Evolutionary conservation across 2,329 filamentous ascomycete genomes (phyloP), one percentile per base, ranked within the genome.

Genomic region (Colletotrichum godetiae): DNA sequence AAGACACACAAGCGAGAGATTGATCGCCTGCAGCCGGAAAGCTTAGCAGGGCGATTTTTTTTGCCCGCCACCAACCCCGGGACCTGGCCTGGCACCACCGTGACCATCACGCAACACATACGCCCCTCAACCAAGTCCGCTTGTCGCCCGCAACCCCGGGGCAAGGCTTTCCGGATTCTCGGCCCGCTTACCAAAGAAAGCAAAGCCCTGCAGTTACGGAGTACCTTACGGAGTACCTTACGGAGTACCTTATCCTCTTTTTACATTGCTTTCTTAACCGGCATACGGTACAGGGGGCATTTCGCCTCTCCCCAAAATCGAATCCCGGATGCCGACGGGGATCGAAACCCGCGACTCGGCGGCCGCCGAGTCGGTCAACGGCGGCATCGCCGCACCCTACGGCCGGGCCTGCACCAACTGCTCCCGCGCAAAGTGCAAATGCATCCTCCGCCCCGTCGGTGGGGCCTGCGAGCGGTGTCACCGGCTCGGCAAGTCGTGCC

Each of bases 401-500:
- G 84, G 84, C 31, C 81, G 82, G 42, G 81, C 85, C 8, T 86
- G 85, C 64, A 75, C 78, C 56, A 83, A 82, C 67, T 86, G 85
- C 75, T 80, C 82, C 59, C 83, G 82, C 59, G 84, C 84, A 42
- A 86, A 86, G 68, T 85, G 85, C 78, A 85, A 84, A 78, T 86
- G 85, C 74, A 81, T 85, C 33, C 78, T 83, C 55, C 78, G 80
- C 24, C 71, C 76, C 3, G 76, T 69, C 13, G 80, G 78, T 12
- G 66, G 75, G 7, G 74, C 61, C 11, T 84, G 82, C 69, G 82
- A 84, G 63, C 83, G 85, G 68, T 87, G 85, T 57, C 77, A 82
- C 60, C 83, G 85, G 5, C 77, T 87, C 1, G 80, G 80, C 27
- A 84, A 83, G 73, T 78, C 82, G 59, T 86, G 85, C 73, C 78